Base-by-base conservation (phyloP, 208 protist species). In the Trypanosoma theileri region DNA sequence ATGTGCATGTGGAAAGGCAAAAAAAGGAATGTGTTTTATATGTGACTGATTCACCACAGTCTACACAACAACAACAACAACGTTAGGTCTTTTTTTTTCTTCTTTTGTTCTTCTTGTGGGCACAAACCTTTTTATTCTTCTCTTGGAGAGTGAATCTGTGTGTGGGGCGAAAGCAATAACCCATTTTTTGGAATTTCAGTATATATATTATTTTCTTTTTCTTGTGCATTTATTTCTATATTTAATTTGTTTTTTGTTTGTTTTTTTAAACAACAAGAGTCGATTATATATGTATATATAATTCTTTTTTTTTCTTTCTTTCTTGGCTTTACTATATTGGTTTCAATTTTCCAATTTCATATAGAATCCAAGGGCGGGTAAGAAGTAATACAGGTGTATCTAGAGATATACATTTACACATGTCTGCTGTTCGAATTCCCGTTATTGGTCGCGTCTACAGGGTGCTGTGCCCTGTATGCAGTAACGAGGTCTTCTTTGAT, bases 401-500 rank as follows among this genome's bases (percentile, higher is more conserved):
- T 6, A 35, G 28, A 35, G 28, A 41, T 19, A 19, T 9, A 44
- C 4, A 16, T 4, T 19, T 17, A 62, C 63, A 57, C 10, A 82
- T 88, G 53, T 75, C 78, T 17, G 68, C 64, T 28, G 41, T 57
- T 24, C 77, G 70, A 26, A 46, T 53, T 42, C 85, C 85, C 6
- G 64, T 86, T 17, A 61, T 86, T 31, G 86, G 86, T 59, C 72
- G 73, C 55, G 68, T 17, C 31, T 95, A 95, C 69, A 80, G 63
- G 52, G 85, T 92, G 0, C 65, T 87, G 11, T 95, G 89, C 68
- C 89, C 89, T 1, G 59, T 79, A 46, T 95, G 89, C 69, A 82
- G 52, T 65, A 82, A 67, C 28, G 75, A 59, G 12, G 78, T 92
- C 59, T 70, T 57, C 54, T 95, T 93, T 61, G 69, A 84, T 22